A percentile compares a stretch with the other conserved stretches of the same genome.
These are phyloP conservation scores for Fusarium xylarioides DNA, from an alignment of 2,329 filamentous ascomycete genomes.

Conservation along the genomic window DNA sequence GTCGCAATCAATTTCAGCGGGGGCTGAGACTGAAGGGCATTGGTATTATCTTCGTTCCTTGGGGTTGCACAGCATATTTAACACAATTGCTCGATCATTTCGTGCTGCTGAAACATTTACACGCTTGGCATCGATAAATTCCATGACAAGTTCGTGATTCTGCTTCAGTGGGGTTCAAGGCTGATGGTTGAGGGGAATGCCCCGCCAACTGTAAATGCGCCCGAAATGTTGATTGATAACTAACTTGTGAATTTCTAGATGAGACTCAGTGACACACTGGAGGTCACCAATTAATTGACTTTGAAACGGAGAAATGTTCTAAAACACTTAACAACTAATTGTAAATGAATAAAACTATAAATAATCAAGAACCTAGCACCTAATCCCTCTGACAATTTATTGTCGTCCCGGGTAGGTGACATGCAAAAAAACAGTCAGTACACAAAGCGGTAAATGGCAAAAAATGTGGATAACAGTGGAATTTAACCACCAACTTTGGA, in stretches of 20 bases:
- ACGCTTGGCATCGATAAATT: not conserved
- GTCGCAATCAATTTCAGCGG: not conserved
- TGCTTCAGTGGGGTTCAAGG: not conserved
- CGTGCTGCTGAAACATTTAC: not conserved
- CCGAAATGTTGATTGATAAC: rapidly evolving
- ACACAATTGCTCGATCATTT: not conserved
- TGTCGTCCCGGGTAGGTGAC: not conserved
- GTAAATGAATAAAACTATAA: rapidly evolving
- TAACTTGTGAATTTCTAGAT: rapidly evolving
- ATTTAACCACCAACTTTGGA: constrained; percentile 20
- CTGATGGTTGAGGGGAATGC: not conserved
- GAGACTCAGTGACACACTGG: not conserved
- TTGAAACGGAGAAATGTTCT: rapidly evolving
- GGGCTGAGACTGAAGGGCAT: not conserved
- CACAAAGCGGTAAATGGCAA: not conserved
- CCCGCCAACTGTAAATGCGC: no score
- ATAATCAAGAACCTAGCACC: rapidly evolving
- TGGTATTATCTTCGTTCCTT: constrained; percentile 7
- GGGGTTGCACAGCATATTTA: not conserved
- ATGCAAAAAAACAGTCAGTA: not conserved
- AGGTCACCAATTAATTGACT: not conserved
- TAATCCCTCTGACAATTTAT: rapidly evolving
- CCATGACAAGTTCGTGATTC: constrained; percentile 1
- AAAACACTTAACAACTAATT: rapidly evolving
- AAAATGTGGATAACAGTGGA: constrained; percentile 25